phyloP scores from a whole-genome alignment of 805 yeast species.

The Pichia nakasei region DNA sequence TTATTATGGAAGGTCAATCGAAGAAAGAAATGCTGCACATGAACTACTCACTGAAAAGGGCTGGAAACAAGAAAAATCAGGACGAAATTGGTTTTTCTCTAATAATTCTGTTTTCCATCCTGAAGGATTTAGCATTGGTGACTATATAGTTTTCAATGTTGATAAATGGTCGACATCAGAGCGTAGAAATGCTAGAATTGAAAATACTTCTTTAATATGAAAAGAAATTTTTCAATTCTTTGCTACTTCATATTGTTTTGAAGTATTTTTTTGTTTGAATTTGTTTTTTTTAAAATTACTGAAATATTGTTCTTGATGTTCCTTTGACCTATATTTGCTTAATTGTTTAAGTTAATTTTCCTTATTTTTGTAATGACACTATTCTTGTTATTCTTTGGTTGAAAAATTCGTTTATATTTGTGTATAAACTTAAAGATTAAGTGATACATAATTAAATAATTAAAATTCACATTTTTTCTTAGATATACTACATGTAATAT shows the following conservation, averaged over 20 bases:
- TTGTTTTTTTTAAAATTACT: no score
- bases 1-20: slow-evolving; percentile 34
- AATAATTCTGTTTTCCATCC: slow-evolving; percentile 31
- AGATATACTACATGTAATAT: no score
- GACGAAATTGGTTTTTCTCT: slow-evolving; percentile 29
- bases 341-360: no score
- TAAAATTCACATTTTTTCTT: not conserved
- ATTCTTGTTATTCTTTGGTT: no score
- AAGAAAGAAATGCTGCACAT: slow-evolving; percentile 32
- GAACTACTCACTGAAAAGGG: slow-evolving; percentile 27
- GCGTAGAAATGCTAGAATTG: slow-evolving; percentile 32
- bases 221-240: not conserved
- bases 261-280: not conserved
- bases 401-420: no score
- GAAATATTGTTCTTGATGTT: no score
- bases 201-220: slow-evolving; percentile 11
- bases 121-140: slow-evolving; percentile 34
- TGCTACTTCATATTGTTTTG: not conserved
- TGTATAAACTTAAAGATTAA: no score
- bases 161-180: slow-evolving; percentile 36
- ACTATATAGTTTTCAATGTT: slow-evolving; percentile 35
- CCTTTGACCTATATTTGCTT: no score
- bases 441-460: not conserved
- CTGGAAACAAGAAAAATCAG: slow-evolving; percentile 27
- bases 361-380: no score